Evolutionary conservation across 192 early-diverging fungal species (phyloP).

Genomic region (Jimgerdemannia flammicorona): DNA sequence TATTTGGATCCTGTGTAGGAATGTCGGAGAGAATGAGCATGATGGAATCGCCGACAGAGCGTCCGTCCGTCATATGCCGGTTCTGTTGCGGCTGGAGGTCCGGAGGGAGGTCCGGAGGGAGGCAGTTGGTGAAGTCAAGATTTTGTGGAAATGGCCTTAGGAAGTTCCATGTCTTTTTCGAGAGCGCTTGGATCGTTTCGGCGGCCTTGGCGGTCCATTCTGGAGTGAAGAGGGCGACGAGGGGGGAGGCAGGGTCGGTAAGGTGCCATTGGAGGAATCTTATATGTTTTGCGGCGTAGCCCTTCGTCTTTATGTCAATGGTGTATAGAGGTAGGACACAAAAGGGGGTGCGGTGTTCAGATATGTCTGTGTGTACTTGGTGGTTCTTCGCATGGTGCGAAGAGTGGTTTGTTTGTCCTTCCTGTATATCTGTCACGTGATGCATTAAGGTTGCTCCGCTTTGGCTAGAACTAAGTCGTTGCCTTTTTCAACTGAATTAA

Average conservation of each 20-base stretch:
- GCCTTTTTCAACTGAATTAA: too few relatives aligned
- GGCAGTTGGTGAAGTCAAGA: neutral
- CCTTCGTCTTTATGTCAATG: neutral
- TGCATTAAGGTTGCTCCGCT: too few relatives aligned
- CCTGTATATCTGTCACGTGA: too few relatives aligned
- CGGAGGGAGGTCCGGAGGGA: neutral
- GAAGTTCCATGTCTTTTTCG: neutral
- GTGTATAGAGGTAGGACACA: neutral
- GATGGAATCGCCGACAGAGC: neutral
- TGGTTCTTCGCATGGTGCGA: too few relatives aligned
- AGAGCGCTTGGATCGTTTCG: neutral
- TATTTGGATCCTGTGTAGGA: neutral
- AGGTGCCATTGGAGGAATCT: neutral
- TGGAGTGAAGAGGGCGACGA: neutral
- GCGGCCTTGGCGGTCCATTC: neutral
- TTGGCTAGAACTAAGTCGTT: too few relatives aligned
- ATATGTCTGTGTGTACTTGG: neutral
- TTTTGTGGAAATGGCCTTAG: neutral
- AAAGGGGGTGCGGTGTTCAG: neutral
- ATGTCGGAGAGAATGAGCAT: neutral
- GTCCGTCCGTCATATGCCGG: neutral
- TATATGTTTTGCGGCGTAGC: neutral
- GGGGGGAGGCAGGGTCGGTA: neutral
- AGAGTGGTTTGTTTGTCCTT: too few relatives aligned
- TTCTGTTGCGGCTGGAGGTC: neutral